These are phyloP conservation scores for Phytophthora tentaculata DNA, from an alignment of 352 stramenopile species.

Conservation along the genomic window DNA sequence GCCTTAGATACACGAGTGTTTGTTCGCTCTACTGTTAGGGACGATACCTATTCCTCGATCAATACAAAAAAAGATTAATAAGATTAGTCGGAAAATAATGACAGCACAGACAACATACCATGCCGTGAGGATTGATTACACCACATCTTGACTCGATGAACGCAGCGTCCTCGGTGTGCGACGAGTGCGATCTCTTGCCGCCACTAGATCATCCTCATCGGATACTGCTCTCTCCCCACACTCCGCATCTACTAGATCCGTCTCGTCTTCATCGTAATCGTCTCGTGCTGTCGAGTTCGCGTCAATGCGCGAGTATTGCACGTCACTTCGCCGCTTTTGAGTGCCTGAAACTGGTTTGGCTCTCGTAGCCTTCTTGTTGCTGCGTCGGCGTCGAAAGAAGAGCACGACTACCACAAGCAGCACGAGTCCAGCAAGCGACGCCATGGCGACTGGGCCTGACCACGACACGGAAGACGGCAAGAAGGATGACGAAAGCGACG, in stretches of 20 bases:
- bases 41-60: slow-evolving; percentile 1
- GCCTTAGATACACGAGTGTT: background rate
- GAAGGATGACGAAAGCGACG: slow-evolving; percentile 21
- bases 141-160: slow-evolving; percentile 12
- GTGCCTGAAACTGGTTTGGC: slow-evolving; percentile 15
- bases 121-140: too few relatives aligned
- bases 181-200: slow-evolving; percentile 20
- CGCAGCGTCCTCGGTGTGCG: slow-evolving; percentile 14
- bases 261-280: slow-evolving; percentile 24
- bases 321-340: slow-evolving; percentile 25
- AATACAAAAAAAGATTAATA: slow-evolving; percentile 1
- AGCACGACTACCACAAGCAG: slow-evolving; percentile 27
- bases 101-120: too few relatives aligned
- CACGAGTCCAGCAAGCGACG: slow-evolving; percentile 18
- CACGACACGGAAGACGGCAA: slow-evolving; percentile 29
- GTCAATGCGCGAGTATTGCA: slow-evolving; percentile 37
- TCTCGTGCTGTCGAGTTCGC: slow-evolving; percentile 14
- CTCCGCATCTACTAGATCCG: slow-evolving; percentile 25
- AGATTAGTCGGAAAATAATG: too few relatives aligned
- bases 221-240: slow-evolving; percentile 11
- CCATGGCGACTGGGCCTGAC: slow-evolving; percentile 31
- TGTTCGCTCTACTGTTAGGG: background rate
- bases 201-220: slow-evolving; percentile 12
- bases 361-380: slow-evolving; percentile 14
- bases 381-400: slow-evolving; percentile 16